These are phyloP conservation scores for Penicillium sp. DNA, from an alignment of 2,329 filamentous ascomycete species.

Conservation along the genomic window DNA sequence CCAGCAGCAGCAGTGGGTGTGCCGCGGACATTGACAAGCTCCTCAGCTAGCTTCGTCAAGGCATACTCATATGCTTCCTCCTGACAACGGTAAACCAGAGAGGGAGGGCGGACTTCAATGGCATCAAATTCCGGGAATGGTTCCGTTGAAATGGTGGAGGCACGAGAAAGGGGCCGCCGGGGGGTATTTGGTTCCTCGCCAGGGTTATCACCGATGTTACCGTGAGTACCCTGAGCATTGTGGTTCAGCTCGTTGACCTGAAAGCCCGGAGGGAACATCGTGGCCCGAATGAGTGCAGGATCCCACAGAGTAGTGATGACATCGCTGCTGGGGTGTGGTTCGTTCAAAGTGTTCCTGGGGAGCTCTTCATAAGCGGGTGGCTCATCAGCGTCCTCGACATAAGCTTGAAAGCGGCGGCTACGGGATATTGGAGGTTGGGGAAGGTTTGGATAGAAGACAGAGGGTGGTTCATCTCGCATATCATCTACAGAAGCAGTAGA, in stretches of 20 bases:
- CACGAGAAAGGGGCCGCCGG: not conserved
- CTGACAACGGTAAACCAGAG: conserved; percentile 15
- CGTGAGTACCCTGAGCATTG: not conserved
- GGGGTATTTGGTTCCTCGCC: not conserved
- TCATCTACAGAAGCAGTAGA: not conserved
- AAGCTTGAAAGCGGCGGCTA: not conserved
- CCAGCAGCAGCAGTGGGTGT: conserved; percentile 23
- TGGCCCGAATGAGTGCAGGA: not conserved
- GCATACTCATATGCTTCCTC: conserved; percentile 32
- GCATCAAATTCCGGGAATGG: conserved; percentile 35
- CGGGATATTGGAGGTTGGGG: not conserved
- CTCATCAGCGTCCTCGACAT: not conserved
- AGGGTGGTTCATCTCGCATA: not conserved
- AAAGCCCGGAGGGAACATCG: not conserved
- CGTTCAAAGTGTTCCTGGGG: not conserved
- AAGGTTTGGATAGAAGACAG: not conserved
- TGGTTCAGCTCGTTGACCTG: not conserved
- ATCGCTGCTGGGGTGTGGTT: not conserved
- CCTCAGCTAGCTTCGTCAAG: conserved; percentile 30
- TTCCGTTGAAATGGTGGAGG: conserved; percentile 22
- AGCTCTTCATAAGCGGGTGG: not conserved
- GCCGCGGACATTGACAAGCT: conserved; percentile 22
- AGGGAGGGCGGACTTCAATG: conserved; percentile 13
- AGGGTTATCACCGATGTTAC: not conserved
- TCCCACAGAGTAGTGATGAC: not conserved